These are phyloP conservation scores for Heliocybe sulcata DNA, from an alignment of 1,284 basidiomycete genomes.

Conservation along the genomic window DNA sequence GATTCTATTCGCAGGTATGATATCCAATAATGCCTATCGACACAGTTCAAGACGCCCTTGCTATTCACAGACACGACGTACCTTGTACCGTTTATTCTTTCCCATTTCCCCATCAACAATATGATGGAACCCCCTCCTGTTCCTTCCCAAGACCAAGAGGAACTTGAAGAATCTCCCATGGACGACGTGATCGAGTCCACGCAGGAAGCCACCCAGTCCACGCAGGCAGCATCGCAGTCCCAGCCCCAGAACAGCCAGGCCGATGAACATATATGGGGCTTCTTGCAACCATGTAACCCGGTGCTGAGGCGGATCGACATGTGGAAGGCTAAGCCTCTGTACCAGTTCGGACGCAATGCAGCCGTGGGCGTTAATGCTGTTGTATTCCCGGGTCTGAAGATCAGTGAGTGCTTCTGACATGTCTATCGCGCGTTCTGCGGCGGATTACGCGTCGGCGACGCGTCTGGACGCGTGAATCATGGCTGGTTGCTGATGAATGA, in stretches of 20 bases:
- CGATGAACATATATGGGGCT: conserved; percentile 59
- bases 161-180: too few species aligned
- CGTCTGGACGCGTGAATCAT: conserved; percentile 8
- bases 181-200: background rate
- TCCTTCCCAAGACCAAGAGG: background rate
- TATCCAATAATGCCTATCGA: too few species aligned
- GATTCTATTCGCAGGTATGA: too few species aligned
- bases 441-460: conserved; percentile 12
- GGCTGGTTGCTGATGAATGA: conserved; percentile 3
- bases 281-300: conserved; percentile 51
- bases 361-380: conserved; percentile 44
- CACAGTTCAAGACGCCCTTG: too few species aligned
- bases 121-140: background rate
- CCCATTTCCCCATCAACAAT: background rate
- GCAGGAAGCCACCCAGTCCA: background rate
- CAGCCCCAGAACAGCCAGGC: conserved; percentile 5
- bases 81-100: background rate
- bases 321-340: conserved; percentile 37
- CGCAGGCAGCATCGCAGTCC: background rate
- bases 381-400: conserved; percentile 55
- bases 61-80: too few species aligned
- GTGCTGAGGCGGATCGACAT: conserved; percentile 50
- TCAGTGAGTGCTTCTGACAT: conserved; percentile 49
- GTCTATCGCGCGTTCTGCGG: conserved; percentile 7
- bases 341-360: conserved; percentile 44